Evolutionary conservation across 129 eudicot genomes (phyloP), one percentile per base, ranked within the genome.

Genomic region (Artemisia tridentata): DNA sequence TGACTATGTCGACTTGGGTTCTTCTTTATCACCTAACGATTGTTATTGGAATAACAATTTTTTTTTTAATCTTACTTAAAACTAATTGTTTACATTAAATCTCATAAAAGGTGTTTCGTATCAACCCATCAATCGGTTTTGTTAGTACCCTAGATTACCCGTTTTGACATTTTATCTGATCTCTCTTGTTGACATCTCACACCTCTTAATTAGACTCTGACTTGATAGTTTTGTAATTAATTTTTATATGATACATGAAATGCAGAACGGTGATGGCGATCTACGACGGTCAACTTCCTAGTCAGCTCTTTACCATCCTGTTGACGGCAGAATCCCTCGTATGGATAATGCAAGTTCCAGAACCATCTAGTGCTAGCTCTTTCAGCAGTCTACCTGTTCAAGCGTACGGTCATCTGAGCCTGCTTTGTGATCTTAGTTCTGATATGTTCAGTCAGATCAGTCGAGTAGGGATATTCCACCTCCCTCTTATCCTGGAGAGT

Each of bases 361-460:
- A 84, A 20, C 43, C 83, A 3, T 70, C 84, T 56, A 74, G 58
- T 55, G 56, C 70, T 10, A 71, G 83, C 64, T 80, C 90, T 63
- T 88, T 63, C 57, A 63, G 78, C 23, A 58, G 70, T 65, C 70
- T 65, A 8, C 78, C 89, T 53, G 73, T 77, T 13, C 81, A 79
- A 60, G 67, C 86, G 1, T 77, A 76, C 23, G 47, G 43, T 19
- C 88, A 84, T 63, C 45, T 87, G 61, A 85, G 92, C 92, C 87
- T 31, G 85, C 92, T 48, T 86, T 95, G 43, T 83, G 97, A 64
- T 82, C 88, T 74, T 97, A 89, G 67, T 93, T 93, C 48, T 87
- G 92, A 1, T 89, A 89, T 67, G 77, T 82, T 75, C 95, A 84
- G 31, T 59, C 84, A 11, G 96, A 89, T 75, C 96, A 79, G 5